phyloP scores from a whole-genome alignment of 2,329 filamentous ascomycete genomes.

The Intubia oerlemansii region DNA sequence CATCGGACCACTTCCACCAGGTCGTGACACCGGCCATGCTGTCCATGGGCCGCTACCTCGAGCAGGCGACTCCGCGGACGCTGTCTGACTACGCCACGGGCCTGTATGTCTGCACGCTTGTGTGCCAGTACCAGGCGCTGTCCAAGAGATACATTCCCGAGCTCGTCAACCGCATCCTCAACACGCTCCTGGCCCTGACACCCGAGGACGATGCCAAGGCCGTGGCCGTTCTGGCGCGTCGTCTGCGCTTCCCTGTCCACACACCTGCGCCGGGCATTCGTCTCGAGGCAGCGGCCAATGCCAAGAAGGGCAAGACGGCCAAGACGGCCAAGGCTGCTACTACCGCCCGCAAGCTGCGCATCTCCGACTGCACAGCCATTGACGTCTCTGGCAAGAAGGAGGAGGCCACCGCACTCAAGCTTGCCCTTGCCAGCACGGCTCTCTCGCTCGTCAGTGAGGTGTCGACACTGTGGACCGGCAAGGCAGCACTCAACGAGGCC shows the following conservation, averaged over 20 bases:
- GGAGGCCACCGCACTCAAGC: slow-evolving; percentile 19
- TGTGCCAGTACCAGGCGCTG: slow-evolving; percentile 60
- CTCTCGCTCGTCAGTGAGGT: slow-evolving; percentile 41
- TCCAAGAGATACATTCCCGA: slow-evolving; percentile 84
- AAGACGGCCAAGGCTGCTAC: not conserved
- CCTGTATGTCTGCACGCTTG: slow-evolving; percentile 57
- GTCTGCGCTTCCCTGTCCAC: slow-evolving; percentile 4
- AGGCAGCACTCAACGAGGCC: slow-evolving; percentile 57
- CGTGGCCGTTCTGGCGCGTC: not conserved
- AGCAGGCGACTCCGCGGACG: slow-evolving; percentile 46
- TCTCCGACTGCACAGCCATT: slow-evolving; percentile 7
- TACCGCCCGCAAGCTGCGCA: slow-evolving; percentile 5
- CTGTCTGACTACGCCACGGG: slow-evolving; percentile 51
- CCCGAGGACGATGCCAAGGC: slow-evolving; percentile 15
- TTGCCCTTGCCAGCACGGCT: slow-evolving; percentile 40
- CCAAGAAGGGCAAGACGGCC: slow-evolving; percentile 13
- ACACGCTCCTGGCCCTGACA: slow-evolving; percentile 48
- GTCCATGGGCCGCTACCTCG: slow-evolving; percentile 64
- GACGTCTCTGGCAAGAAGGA: slow-evolving; percentile 12
- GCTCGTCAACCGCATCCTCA: slow-evolving; percentile 59
- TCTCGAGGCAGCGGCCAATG: slow-evolving; percentile 27
- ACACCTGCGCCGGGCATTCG: slow-evolving; percentile 15
- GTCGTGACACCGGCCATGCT: slow-evolving; percentile 81
- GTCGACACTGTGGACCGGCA: slow-evolving; percentile 51
- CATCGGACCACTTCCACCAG: slow-evolving; percentile 92